Evolutionary conservation across 805 yeast genomes (phyloP).

Genomic region (Teunomyces tritomae): DNA sequence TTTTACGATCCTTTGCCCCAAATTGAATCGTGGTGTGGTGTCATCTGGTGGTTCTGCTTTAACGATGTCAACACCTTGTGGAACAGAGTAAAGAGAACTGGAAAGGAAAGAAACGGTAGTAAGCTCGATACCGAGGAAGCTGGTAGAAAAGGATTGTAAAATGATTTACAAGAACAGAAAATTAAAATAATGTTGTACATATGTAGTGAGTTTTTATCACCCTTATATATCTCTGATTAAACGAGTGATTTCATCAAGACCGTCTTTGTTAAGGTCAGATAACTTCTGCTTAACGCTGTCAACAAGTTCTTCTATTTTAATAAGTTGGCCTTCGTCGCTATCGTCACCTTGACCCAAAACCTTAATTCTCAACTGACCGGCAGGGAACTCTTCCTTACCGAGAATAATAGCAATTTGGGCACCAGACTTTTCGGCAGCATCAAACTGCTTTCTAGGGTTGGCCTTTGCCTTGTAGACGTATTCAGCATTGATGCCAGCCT

Average conservation of each 20-base stretch:
- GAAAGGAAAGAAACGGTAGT: constrained; percentile 34
- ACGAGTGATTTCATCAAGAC: constrained; percentile 63
- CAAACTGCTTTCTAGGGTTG: constrained; percentile 93
- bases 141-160: not conserved
- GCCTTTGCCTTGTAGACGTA: constrained; percentile 91
- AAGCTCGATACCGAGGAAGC: constrained; percentile 14
- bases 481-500: constrained; percentile 84
- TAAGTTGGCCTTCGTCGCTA: constrained; percentile 78
- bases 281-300: constrained; percentile 42
- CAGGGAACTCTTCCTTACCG: constrained; percentile 89
- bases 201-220: not conserved
- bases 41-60: constrained; percentile 67
- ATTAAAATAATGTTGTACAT: not conserved
- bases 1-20: constrained; percentile 78
- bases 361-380: constrained; percentile 83
- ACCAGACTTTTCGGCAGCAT: constrained; percentile 94
- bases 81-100: constrained; percentile 75
- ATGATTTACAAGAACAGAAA: not conserved
- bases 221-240: constrained; percentile 53
- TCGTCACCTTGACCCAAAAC: constrained; percentile 86
- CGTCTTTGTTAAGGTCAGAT: constrained; percentile 42
- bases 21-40: constrained; percentile 77
- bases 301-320: constrained; percentile 61
- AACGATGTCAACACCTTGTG: constrained; percentile 68
- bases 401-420: constrained; percentile 87